These are phyloP conservation scores for Cucumis variabilis DNA, from an alignment of 331 rosid genomes.

Conservation along the genomic window DNA sequence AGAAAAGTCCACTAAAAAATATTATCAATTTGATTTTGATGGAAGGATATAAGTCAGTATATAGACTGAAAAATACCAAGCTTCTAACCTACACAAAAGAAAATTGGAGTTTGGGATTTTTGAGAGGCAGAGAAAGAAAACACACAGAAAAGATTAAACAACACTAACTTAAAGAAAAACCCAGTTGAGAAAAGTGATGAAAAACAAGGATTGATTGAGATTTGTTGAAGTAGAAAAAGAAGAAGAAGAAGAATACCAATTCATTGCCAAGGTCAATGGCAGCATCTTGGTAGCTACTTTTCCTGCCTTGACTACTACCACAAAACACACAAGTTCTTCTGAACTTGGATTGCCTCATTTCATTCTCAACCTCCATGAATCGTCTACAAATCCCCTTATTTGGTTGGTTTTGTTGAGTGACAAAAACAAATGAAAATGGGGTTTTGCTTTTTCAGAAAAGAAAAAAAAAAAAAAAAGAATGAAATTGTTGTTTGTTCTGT, in stretches of 20 bases:
- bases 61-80: no score
- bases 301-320: slow-evolving; percentile 99
- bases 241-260: slow-evolving; percentile 63
- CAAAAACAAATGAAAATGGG: slow-evolving; percentile 15
- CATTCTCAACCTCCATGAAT: slow-evolving; percentile 57
- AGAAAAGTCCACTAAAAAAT: no score
- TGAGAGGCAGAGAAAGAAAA: neutral
- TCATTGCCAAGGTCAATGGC: slow-evolving; percentile 95
- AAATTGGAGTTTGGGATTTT: no score
- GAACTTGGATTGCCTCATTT: slow-evolving; percentile 74
- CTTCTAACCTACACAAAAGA: no score
- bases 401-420: slow-evolving; percentile 15
- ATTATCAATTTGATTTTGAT: no score
- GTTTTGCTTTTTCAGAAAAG: neutral
- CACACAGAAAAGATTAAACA: neutral
- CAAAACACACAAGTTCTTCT: slow-evolving; percentile 96
- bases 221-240: neutral
- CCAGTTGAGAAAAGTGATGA: neutral
- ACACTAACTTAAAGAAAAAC: neutral
- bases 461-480: neutral
- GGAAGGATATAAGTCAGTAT: no score
- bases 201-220: slow-evolving; percentile 13
- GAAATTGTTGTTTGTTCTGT: slow-evolving; percentile 37
- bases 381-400: neutral
- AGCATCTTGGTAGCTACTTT: slow-evolving; percentile 89